Evolutionary conservation across 331 rosid genomes (phyloP).

Genomic region (Malus hybrid): DNA sequence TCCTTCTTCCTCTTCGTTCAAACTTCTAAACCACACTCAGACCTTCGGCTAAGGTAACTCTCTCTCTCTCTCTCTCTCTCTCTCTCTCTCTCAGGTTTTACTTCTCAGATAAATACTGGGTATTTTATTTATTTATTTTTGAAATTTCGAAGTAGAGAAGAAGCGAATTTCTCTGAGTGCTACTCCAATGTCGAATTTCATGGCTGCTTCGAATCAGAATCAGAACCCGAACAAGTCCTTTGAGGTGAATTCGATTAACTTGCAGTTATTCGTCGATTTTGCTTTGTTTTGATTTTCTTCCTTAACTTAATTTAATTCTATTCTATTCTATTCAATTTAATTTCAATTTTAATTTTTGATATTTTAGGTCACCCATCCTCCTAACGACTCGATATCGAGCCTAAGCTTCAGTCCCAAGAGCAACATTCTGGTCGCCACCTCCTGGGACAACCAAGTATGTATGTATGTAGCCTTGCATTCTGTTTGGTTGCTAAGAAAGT

Average conservation of each 20-base stretch:
- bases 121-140: neutral
- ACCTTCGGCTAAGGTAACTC: too few species aligned
- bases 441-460: constrained; percentile 93
- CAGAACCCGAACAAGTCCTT: constrained; percentile 57
- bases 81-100: neutral
- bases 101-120: neutral
- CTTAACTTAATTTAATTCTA: neutral
- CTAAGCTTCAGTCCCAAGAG: constrained; percentile 80
- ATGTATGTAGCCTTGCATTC: neutral
- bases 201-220: constrained; percentile 17
- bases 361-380: constrained; percentile 55
- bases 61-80: too few species aligned
- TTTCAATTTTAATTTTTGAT: neutral
- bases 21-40: too few species aligned
- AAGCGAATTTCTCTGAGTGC: neutral
- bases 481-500: constrained; percentile 3
- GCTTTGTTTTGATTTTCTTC: neutral
- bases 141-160: neutral
- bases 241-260: constrained; percentile 27
- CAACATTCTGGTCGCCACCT: constrained; percentile 66
- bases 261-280: neutral
- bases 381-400: constrained; percentile 70
- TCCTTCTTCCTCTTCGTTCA: too few species aligned
- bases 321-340: too few species aligned
- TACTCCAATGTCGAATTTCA: constrained; percentile 40